These are phyloP conservation scores for Parietaria judaica DNA, from an alignment of 306 rosid species.

Conservation along the genomic window DNA sequence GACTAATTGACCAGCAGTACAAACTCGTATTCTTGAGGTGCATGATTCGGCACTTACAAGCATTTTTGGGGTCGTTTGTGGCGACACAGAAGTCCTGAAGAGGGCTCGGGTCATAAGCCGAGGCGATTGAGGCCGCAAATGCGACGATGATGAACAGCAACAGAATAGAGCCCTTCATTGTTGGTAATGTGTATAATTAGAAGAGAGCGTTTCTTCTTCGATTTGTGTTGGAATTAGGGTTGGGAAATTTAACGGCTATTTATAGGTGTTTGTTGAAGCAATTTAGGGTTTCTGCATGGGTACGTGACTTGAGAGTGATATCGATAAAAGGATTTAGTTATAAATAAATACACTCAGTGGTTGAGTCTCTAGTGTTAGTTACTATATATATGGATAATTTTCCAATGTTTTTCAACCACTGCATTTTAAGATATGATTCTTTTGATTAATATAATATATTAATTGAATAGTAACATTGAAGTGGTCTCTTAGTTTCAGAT, in stretches of 20 bases:
- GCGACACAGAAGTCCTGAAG: slow-evolving; percentile 2
- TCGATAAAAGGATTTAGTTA: not conserved
- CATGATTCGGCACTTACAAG: not conserved
- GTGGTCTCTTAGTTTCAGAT: too few relatives aligned
- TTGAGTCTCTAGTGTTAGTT: not conserved
- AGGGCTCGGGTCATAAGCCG: not conserved
- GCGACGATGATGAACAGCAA: not conserved
- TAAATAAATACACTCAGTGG: not conserved
- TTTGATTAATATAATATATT: not conserved
- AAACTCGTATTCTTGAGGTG: too few relatives aligned
- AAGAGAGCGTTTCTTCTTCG: not conserved
- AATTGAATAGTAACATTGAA: not conserved
- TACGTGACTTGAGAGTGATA: not conserved
- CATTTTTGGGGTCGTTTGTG: not conserved
- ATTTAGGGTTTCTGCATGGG: not conserved
- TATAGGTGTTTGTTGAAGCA: slow-evolving; percentile 2
- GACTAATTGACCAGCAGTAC: too few relatives aligned
- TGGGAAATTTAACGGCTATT: slow-evolving; percentile 12
- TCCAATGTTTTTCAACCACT: slow-evolving; percentile 1
- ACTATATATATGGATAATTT: not conserved
- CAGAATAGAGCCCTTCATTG: not conserved
- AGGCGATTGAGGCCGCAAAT: not conserved
- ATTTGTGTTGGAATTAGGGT: not conserved
- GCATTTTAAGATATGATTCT: not conserved
- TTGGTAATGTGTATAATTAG: not conserved